These are phyloP conservation scores for Hymenoscyphus fraxineus DNA, from an alignment of 2,329 filamentous ascomycete species.

Conservation along the genomic window DNA sequence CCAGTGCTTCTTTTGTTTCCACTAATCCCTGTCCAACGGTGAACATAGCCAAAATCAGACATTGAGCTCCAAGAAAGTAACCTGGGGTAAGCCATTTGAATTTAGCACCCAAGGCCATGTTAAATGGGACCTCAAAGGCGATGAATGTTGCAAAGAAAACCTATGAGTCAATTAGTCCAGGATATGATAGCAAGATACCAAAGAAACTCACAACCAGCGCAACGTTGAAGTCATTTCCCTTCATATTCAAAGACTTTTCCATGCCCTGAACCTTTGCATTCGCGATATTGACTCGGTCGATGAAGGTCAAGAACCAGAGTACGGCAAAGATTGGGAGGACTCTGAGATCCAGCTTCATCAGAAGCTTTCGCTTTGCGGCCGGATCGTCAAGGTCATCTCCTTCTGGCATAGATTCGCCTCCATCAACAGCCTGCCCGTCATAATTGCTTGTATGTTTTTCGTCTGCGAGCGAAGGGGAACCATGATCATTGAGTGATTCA, in stretches of 20 bases:
- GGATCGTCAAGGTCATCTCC: conserved; percentile 14
- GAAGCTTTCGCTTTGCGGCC: conserved; percentile 13
- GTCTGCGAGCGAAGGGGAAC: not conserved
- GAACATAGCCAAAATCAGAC: conserved; percentile 2
- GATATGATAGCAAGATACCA: not conserved
- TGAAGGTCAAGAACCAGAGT: conserved; percentile 67
- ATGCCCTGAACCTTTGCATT: conserved; percentile 66
- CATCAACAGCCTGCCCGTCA: not conserved
- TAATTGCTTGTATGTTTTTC: not conserved
- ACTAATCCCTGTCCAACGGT: conserved; percentile 5
- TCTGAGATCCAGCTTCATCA: conserved; percentile 14
- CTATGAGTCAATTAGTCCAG: not conserved
- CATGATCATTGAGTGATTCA: not conserved
- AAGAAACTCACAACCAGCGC: conserved; percentile 4
- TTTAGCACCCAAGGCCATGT: conserved; percentile 43
- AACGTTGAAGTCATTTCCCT: conserved; percentile 7
- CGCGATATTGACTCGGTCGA: conserved; percentile 73
- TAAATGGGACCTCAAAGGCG: conserved; percentile 58
- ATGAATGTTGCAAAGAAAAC: conserved; percentile 54
- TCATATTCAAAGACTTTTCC: conserved; percentile 49
- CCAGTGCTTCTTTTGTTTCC: not conserved
- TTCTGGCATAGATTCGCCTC: not conserved
- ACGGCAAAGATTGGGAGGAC: conserved; percentile 46
- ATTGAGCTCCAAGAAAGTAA: conserved; percentile 3
- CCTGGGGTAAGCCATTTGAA: not conserved